Base-by-base conservation (phyloP, 306 rosid species). In the Mucuna pruriens region DNA sequence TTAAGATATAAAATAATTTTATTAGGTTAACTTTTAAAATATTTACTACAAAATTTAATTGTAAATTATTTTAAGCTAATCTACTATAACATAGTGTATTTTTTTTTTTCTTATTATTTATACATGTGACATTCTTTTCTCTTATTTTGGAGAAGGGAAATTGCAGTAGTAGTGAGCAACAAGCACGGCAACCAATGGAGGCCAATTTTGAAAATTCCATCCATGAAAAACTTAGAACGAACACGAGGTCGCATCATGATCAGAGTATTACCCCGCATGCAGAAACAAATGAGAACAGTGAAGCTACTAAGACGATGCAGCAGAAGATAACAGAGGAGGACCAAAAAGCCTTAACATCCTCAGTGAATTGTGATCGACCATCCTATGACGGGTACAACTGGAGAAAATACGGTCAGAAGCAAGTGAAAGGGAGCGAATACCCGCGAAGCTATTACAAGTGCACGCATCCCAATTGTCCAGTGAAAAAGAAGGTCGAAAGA, bases 331-430 rank as follows among this genome's bases (percentile, higher is more conserved):
- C n/a, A 46, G 94, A 88, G 80, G 93, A 89, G 39, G 97, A 90
- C 31, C 86, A 80, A 60, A 91, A 91, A 57, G 33, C 77, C 40
- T 52, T 87, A 58, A 84, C 85, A 26, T 87, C 89, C 9, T 34
- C 88, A 19, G 85, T 67, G 6, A 91, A 81, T 65, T 69, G 84
- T 62, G 97, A 90, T 67, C 73, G 90, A 77, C 94, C 99, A 82
- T 93, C 95, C 54, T 91, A 90, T 87, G 99, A 95, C 78, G 99
- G 98, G 11, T 95, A 95, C 58, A 93, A 95, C 52, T 95, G 99
- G 99, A 90, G 99, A 70, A 95, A 95, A 83, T 95, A 95, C 79
- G 99, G 99, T 64, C 99, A 95, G 86, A 95, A 95, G 86, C 96
- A 93, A 88, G 99, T 95, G 7, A 95, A 93, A 77, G 99, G 98